These are phyloP conservation scores for Yamadazyma atlantica DNA, from an alignment of 1,139 yeast species.

Conservation along the genomic window DNA sequence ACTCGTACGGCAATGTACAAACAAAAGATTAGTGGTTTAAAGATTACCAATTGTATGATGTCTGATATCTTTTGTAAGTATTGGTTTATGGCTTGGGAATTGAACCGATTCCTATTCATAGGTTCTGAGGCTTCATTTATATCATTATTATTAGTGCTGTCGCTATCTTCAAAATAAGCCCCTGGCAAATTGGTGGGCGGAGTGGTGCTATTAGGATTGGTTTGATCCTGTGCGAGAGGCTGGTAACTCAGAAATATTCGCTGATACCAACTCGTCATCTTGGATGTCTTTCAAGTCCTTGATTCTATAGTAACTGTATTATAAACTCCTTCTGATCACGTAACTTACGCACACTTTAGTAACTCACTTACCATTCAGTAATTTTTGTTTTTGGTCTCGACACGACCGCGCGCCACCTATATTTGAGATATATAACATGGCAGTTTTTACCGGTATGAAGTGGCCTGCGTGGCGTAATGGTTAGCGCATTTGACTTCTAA, in stretches of 20 bases:
- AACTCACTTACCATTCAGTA: too few relatives aligned
- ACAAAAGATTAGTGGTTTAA: conserved; percentile 30
- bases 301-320: too few relatives aligned
- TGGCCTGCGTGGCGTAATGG: conserved; percentile 31
- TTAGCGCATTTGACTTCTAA: conserved; percentile 35
- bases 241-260: conserved; percentile 11
- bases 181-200: conserved; percentile 11
- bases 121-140: conserved; percentile 9
- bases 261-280: conserved; percentile 5
- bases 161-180: conserved; percentile 9
- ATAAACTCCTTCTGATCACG: too few relatives aligned
- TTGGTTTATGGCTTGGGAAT: conserved; percentile 26
- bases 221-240: conserved; percentile 6
- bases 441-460: background rate
- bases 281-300: too few relatives aligned
- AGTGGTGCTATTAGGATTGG: conserved; percentile 2
- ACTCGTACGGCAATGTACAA: conserved; percentile 24
- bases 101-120: conserved; percentile 11
- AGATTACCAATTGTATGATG: conserved; percentile 16
- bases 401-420: too few relatives aligned
- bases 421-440: too few relatives aligned
- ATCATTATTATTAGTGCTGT: background rate
- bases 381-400: too few relatives aligned
- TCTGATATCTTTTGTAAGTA: conserved; percentile 37
- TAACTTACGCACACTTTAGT: too few relatives aligned